These are phyloP conservation scores for Mycena venus DNA, from an alignment of 768 basidiomycete species.

Conservation along the genomic window DNA sequence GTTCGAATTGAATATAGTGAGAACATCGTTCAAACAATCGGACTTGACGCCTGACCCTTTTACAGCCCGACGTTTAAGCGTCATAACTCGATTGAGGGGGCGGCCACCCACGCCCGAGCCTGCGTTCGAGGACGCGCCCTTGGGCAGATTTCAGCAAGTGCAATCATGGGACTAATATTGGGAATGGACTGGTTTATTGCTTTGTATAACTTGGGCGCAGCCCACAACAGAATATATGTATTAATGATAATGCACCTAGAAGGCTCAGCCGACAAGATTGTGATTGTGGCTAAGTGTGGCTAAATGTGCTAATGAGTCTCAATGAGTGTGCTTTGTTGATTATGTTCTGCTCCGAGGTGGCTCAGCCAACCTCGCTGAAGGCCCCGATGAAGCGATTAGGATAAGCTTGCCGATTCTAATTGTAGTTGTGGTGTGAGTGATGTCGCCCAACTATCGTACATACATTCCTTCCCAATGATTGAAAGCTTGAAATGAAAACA, in stretches of 20 bases:
- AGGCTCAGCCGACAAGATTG: slow-evolving; percentile 27
- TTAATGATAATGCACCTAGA: slow-evolving; percentile 23
- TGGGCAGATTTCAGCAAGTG: slow-evolving; percentile 30
- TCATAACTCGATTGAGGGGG: slow-evolving; percentile 66
- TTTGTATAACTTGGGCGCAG: slow-evolving; percentile 28
- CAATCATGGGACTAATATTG: slow-evolving; percentile 30
- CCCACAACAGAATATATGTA: slow-evolving; percentile 29
- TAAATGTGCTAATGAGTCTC: slow-evolving; percentile 15
- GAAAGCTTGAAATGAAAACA: slow-evolving; percentile 32
- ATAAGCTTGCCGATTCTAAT: slow-evolving; percentile 25
- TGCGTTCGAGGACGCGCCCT: slow-evolving; percentile 34
- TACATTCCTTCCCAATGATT: slow-evolving; percentile 31
- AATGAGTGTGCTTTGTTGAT: slow-evolving; percentile 23
- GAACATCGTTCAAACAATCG: neutral
- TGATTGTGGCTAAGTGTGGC: neutral
- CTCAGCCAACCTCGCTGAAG: slow-evolving; percentile 32
- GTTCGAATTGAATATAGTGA: slow-evolving; percentile 75
- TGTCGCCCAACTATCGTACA: slow-evolving; percentile 34
- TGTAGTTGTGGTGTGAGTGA: slow-evolving; percentile 12
- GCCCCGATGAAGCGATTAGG: slow-evolving; percentile 10
- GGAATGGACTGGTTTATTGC: neutral
- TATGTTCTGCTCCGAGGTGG: slow-evolving; percentile 24
- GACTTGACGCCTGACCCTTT: slow-evolving; percentile 2
- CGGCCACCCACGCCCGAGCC: slow-evolving; percentile 63
- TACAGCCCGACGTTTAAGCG: slow-evolving; percentile 64